A percentile compares a stretch with the other conserved stretches of the same genome.
These are phyloP conservation scores for Moesziomyces sp. DNA, from an alignment of 1,284 basidiomycete species.

Conservation along the genomic window DNA sequence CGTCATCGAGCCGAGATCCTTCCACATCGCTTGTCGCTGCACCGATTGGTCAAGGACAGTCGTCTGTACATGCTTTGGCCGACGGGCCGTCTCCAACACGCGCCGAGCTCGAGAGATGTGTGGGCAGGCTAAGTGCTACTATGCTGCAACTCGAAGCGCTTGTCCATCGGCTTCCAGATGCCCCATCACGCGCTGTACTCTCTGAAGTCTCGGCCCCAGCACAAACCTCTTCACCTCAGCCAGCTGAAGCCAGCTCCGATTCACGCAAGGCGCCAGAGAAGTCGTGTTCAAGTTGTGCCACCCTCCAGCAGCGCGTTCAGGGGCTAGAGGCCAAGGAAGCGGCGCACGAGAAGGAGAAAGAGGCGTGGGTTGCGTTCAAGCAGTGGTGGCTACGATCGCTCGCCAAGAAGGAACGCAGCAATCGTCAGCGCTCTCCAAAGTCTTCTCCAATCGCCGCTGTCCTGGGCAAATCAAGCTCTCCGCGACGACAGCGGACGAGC, in stretches of 20 bases:
- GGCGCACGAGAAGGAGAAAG: constrained; percentile 13
- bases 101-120: background rate
- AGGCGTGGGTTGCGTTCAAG: constrained; percentile 38
- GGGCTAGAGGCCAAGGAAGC: background rate
- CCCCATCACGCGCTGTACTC: background rate
- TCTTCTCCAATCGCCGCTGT: background rate
- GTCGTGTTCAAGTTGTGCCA: background rate
- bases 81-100: background rate
- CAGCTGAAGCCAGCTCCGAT: background rate
- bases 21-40: background rate
- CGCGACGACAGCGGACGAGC: background rate
- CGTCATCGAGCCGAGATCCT: background rate
- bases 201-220: background rate
- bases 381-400: constrained; percentile 32
- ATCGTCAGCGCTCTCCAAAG: background rate
- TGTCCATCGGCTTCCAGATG: background rate
- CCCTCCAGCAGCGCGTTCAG: background rate
- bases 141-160: constrained; percentile 5
- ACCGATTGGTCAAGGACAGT: background rate
- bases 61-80: background rate
- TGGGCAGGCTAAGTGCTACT: background rate
- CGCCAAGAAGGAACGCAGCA: constrained; percentile 10
- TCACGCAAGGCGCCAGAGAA: background rate
- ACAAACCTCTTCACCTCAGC: background rate
- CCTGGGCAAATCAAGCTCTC: background rate